Evolutionary conservation across 768 basidiomycete species (phyloP).

Genomic region (Lactarius quietus): DNA sequence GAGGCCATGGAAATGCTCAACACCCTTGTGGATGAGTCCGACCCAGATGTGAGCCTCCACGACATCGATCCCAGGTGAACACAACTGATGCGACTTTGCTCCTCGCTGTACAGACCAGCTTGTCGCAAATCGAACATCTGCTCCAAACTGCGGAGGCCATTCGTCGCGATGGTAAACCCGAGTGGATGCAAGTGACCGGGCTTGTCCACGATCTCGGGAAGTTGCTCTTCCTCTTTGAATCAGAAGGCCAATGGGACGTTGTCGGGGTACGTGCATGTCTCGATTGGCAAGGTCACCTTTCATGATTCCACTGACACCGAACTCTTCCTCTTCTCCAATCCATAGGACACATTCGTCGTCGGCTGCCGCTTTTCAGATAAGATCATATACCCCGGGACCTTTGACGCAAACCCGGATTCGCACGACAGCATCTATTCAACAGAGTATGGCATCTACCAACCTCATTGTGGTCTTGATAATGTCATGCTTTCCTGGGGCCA

Average conservation of each 20-base stretch:
- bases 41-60: constrained; percentile 64
- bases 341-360: constrained; percentile 70
- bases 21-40: constrained; percentile 85
- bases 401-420: constrained; percentile 65
- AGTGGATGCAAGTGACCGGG: constrained; percentile 91
- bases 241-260: constrained; percentile 92
- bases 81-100: constrained; percentile 4
- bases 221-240: constrained; percentile 77
- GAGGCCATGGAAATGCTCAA: constrained; percentile 85
- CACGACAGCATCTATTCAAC: constrained; percentile 64
- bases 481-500: constrained; percentile 92
- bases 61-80: neutral
- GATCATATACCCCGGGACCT: constrained; percentile 78
- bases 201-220: constrained; percentile 90
- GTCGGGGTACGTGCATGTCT: constrained; percentile 60
- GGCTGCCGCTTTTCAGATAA: constrained; percentile 85
- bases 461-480: constrained; percentile 78
- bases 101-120: constrained; percentile 47
- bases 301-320: constrained; percentile 5
- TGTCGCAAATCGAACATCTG: constrained; percentile 87
- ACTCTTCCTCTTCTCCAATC: constrained; percentile 10
- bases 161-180: constrained; percentile 78
- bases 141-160: constrained; percentile 92
- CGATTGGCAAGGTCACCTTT: neutral
- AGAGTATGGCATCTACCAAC: constrained; percentile 70